Percentiles rank a stretch among this genome's conserved stretches.
These are phyloP conservation scores for Heritiera littoralis DNA, from an alignment of 345 rosid species.

Conservation along the genomic window DNA sequence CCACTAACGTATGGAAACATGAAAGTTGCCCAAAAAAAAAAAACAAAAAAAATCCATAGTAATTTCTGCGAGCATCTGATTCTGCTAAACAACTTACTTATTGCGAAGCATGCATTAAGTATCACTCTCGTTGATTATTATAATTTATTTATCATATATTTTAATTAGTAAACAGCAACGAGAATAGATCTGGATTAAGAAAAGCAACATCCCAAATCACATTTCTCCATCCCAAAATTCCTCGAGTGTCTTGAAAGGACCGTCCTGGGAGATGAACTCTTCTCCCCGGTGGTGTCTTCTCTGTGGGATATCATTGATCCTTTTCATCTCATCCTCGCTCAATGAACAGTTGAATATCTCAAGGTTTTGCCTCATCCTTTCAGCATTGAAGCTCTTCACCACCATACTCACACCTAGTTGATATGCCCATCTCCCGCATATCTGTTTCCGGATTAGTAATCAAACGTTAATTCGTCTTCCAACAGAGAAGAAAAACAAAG, in stretches of 20 bases:
- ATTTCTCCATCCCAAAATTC: conserved; percentile 20
- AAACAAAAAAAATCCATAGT: no score
- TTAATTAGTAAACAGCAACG: no score
- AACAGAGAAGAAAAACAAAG: no score
- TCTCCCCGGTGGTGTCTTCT: conserved; percentile 1
- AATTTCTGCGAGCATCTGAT: no score
- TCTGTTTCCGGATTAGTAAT: conserved; percentile 27
- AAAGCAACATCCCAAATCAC: background rate
- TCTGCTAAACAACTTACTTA: no score
- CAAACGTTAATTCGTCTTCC: background rate
- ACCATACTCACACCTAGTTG: conserved; percentile 51
- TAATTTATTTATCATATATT: no score
- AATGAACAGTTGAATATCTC: conserved; percentile 62
- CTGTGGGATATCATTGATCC: conserved; percentile 34
- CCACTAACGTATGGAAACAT: no score
- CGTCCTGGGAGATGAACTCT: background rate
- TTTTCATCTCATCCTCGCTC: conserved; percentile 43
- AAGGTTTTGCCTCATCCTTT: conserved; percentile 59
- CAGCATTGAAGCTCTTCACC: conserved; percentile 60
- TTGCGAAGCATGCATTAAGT: no score
- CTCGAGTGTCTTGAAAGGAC: background rate
- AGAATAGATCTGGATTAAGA: no score
- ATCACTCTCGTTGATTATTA: no score
- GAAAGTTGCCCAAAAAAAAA: no score
- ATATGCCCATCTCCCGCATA: conserved; percentile 64